These are phyloP conservation scores for Phytopythium ostracodes DNA, from an alignment of 352 stramenopile genomes.

Conservation along the genomic window DNA sequence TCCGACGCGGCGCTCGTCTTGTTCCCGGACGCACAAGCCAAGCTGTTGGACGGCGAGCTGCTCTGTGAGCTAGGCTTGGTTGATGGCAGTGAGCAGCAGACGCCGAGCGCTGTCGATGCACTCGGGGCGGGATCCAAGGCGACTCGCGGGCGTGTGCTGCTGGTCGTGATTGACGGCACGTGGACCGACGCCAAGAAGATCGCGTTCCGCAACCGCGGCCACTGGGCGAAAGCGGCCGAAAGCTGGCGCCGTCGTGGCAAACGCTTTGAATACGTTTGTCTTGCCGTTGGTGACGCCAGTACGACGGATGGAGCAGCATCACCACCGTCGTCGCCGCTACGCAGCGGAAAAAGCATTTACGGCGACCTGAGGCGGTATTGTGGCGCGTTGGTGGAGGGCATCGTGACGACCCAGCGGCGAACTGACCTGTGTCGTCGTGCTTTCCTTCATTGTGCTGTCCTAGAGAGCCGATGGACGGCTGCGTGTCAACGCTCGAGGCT, in stretches of 20 bases:
- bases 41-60: constrained; percentile 16
- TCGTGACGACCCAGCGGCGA: too few relatives aligned
- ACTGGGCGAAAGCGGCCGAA: constrained; percentile 31
- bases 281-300: constrained; percentile 14
- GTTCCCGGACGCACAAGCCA: constrained; percentile 39
- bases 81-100: not conserved
- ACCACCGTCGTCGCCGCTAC: not conserved
- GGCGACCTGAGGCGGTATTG: constrained; percentile 44
- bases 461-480: constrained; percentile 73
- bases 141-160: constrained; percentile 20
- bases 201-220: constrained; percentile 36
- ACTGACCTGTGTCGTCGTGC: not conserved
- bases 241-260: constrained; percentile 18
- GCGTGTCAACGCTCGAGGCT: constrained; percentile 70
- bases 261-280: constrained; percentile 44
- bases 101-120: not conserved
- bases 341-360: constrained; percentile 43
- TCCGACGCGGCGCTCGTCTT: constrained; percentile 27
- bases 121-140: not conserved
- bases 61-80: not conserved
- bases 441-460: not conserved
- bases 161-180: constrained; percentile 73
- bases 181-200: constrained; percentile 85
- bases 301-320: not conserved
- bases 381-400: too few relatives aligned